Evolutionary conservation across 1,139 yeast genomes (phyloP).

Genomic region (Pichia sp.): DNA sequence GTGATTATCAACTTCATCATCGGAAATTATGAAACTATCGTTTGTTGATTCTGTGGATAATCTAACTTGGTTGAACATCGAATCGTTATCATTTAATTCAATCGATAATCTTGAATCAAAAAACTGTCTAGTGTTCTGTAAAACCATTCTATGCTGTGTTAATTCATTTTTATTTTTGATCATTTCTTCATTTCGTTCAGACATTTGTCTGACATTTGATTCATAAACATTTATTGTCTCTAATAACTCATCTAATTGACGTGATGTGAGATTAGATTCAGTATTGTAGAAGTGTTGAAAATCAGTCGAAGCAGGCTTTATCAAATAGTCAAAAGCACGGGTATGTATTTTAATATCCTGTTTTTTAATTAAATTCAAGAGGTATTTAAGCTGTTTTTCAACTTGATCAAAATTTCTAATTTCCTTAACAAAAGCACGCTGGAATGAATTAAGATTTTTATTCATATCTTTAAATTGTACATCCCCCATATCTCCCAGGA

Average conservation of each 20-base stretch:
- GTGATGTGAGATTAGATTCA: conserved; percentile 22
- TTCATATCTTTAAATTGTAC: conserved; percentile 91
- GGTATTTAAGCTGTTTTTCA: conserved; percentile 49
- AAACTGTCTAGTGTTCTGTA: conserved; percentile 30
- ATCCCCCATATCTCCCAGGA: conserved; percentile 73
- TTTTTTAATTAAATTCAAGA: conserved; percentile 26
- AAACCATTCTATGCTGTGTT: conserved; percentile 46
- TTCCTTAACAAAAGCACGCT: conserved; percentile 80
- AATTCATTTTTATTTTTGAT: conserved; percentile 32
- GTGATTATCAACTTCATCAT: conserved; percentile 19
- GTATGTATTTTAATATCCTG: conserved; percentile 24
- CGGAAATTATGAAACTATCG: conserved; percentile 24
- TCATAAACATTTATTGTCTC: conserved; percentile 37
- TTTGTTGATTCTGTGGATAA: conserved; percentile 21
- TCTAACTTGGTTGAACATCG: conserved; percentile 24
- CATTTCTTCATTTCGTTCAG: conserved; percentile 37
- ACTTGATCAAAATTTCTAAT: conserved; percentile 62
- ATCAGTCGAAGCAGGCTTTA: conserved; percentile 18
- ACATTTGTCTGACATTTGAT: conserved; percentile 38
- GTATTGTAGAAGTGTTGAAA: conserved; percentile 12
- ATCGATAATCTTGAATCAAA: conserved; percentile 28
- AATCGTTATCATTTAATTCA: conserved; percentile 24
- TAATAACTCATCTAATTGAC: conserved; percentile 40
- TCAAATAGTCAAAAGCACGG: conserved; percentile 23
- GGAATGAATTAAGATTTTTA: conserved; percentile 70